Evolutionary conservation across 768 basidiomycete species (phyloP).

Genomic region (Mycena rebaudengoi): DNA sequence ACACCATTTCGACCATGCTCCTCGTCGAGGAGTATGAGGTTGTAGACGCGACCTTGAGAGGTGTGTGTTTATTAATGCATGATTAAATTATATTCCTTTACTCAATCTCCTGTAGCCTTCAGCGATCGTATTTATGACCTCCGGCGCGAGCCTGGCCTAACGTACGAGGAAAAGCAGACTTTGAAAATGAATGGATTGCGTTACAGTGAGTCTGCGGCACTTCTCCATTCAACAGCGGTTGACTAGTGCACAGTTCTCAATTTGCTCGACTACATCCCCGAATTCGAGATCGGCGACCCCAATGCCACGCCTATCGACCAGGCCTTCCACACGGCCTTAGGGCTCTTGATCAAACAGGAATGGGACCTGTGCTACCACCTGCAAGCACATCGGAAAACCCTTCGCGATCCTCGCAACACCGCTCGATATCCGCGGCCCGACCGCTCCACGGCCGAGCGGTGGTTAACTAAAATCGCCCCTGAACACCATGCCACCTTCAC

Average conservation of each 20-base stretch:
- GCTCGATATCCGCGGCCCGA: neutral
- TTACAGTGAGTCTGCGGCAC: neutral
- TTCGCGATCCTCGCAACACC: neutral
- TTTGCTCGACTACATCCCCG: neutral
- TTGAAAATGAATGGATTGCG: neutral
- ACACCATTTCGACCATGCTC: neutral
- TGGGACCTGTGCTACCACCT: neutral
- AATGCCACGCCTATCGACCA: neutral
- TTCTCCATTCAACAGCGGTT: neutral
- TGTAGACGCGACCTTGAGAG: neutral
- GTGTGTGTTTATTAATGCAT: neutral
- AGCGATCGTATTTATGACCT: neutral
- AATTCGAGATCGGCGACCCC: neutral
- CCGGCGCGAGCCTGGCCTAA: neutral
- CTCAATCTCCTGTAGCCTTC: neutral
- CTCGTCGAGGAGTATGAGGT: slow-evolving; percentile 2
- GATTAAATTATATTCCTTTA: neutral
- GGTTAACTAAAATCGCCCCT: neutral
- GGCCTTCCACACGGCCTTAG: neutral
- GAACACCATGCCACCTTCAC: neutral
- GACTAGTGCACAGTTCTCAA: neutral
- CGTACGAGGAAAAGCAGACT: neutral
- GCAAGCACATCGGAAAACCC: neutral
- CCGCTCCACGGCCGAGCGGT: neutral
- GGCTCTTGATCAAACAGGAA: neutral